Evolutionary conservation across 345 rosid genomes (phyloP).

Genomic region (Alliaria petiolata): DNA sequence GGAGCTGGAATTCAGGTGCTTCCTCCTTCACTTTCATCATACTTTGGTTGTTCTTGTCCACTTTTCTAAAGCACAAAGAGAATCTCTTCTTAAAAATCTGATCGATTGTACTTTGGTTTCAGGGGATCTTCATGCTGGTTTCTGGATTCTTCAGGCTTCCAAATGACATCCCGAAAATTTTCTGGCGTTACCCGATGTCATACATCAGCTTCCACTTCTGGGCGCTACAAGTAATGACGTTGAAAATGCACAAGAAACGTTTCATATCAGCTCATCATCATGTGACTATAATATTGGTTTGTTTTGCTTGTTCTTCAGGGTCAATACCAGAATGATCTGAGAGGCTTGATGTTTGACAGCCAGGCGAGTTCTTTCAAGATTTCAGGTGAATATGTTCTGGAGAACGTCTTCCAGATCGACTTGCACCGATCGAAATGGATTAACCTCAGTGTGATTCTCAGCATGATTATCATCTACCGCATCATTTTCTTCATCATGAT

Average conservation of each 20-base stretch:
- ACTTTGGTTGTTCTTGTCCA: neutral
- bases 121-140: constrained; percentile 98
- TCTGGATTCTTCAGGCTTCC: constrained; percentile 98
- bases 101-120: constrained; percentile 10
- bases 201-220: constrained; percentile 93
- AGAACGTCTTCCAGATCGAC: constrained; percentile 71
- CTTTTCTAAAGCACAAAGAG: neutral
- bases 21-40: neutral
- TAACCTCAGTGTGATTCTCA: constrained; percentile 67
- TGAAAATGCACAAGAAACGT: neutral
- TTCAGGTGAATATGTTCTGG: constrained; percentile 76
- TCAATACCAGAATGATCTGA: constrained; percentile 88
- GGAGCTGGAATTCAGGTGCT: constrained; percentile 96
- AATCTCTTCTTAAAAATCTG: neutral
- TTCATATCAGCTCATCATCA: neutral
- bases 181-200: constrained; percentile 98
- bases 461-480: constrained; percentile 85
- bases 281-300: constrained; percentile 1
- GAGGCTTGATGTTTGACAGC: constrained; percentile 66
- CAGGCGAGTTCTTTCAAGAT: constrained; percentile 57
- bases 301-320: constrained; percentile 50
- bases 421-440: constrained; percentile 83
- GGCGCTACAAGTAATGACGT: constrained; percentile 76
- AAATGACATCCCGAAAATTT: constrained; percentile 81
- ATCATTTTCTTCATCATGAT: constrained; percentile 82